phyloP scores from a whole-genome alignment of 129 eudicot genomes.

The Tagetes patula region DNA sequence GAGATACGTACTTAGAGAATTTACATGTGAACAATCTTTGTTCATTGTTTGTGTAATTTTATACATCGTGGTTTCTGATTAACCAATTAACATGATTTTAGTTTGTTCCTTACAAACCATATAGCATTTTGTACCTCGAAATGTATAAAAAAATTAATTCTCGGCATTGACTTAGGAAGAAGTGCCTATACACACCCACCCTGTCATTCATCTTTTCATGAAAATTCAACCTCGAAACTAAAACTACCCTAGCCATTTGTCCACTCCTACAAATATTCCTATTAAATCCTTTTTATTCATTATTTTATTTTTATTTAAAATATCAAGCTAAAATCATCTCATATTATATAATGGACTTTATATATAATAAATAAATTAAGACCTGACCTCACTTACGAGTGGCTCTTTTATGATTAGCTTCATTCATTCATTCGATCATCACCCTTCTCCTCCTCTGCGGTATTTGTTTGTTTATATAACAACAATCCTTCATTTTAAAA shows the following conservation, averaged over 20 bases:
- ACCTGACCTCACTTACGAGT: conserved; percentile 6
- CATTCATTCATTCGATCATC: conserved; percentile 10
- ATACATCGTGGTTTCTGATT: no score
- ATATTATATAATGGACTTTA: no score
- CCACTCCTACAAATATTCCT: conserved; percentile 20
- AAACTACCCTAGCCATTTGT: conserved; percentile 32
- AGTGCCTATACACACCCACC: conserved; percentile 26
- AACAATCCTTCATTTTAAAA: no score
- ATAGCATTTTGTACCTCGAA: neutral
- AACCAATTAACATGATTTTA: no score
- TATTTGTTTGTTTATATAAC: no score
- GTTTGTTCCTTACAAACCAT: neutral
- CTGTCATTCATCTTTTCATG: conserved; percentile 34
- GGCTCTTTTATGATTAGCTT: neutral
- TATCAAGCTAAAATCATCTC: no score
- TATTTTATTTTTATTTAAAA: neutral
- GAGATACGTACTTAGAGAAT: no score
- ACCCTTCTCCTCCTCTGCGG: neutral
- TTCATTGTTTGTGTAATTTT: no score
- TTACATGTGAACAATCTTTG: no score
- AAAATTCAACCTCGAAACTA: conserved; percentile 29
- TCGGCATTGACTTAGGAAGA: conserved; percentile 20
- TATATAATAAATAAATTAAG: conserved; percentile 6
- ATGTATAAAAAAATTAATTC: no score
- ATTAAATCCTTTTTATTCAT: neutral